Conservation (phyloP, 2,329 filamentous ascomycete genomes). For the Triangularia setosa region DNA sequence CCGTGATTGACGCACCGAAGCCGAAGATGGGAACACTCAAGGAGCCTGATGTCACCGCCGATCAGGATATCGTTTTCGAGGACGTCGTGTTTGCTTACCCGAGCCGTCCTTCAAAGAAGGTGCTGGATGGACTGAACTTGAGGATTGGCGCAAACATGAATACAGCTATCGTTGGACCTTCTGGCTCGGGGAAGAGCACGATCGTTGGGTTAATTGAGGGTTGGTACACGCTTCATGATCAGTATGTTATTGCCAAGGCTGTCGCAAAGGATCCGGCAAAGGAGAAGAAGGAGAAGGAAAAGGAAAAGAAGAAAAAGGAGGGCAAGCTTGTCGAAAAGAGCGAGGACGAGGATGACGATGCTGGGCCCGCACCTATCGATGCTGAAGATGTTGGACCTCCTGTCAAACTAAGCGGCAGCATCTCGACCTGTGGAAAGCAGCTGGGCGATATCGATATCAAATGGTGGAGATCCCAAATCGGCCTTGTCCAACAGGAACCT, state of each 20-base stretch:
- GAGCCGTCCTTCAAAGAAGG: slow-evolving; percentile 58
- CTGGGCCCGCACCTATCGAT: slow-evolving; percentile 31
- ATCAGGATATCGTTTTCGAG: slow-evolving; percentile 56
- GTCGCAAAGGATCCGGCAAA: slow-evolving; percentile 45
- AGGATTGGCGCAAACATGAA: slow-evolving; percentile 60
- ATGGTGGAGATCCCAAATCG: slow-evolving; percentile 52
- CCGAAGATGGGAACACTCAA: slow-evolving; percentile 39
- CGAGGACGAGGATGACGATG: slow-evolving; percentile 28
- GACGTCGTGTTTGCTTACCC: slow-evolving; percentile 72
- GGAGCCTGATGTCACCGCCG: slow-evolving; percentile 47
- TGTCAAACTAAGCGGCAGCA: slow-evolving; percentile 47
- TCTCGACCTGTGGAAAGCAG: slow-evolving; percentile 51
- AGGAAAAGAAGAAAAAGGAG: slow-evolving; percentile 22
- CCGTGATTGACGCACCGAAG: slow-evolving; percentile 47
- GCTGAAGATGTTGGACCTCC: slow-evolving; percentile 33
- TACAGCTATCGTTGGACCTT: slow-evolving; percentile 70
- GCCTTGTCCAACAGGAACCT: slow-evolving; percentile 39
- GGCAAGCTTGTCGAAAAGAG: slow-evolving; percentile 25
- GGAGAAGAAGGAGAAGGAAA: slow-evolving; percentile 36
- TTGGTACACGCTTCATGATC: slow-evolving; percentile 62
- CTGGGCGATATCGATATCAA: slow-evolving; percentile 58
- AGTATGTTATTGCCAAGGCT: slow-evolving; percentile 49
- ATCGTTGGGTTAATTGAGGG: slow-evolving; percentile 67
- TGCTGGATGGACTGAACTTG: slow-evolving; percentile 57
- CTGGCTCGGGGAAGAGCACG: slow-evolving; percentile 71